Evolutionary conservation across 768 basidiomycete species (phyloP).

Genomic region (Podaxis mareebaensis): DNA sequence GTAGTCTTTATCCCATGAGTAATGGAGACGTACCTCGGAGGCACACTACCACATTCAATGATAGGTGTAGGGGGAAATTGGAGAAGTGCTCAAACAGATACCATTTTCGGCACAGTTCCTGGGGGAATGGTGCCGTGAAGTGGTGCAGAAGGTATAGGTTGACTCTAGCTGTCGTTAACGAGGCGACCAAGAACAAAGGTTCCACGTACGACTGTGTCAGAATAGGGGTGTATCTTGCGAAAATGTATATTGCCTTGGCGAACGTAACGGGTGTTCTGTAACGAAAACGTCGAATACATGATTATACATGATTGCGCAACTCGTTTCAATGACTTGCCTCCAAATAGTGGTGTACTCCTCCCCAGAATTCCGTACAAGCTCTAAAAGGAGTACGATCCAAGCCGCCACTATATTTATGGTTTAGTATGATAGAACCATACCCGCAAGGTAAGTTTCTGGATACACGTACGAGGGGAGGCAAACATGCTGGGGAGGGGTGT

Average conservation of each 20-base stretch:
- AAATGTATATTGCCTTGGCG: background rate
- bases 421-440: background rate
- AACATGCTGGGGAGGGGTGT: background rate
- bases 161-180: background rate
- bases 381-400: background rate
- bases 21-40: too few species aligned
- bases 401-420: background rate
- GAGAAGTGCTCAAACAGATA: too few species aligned
- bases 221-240: background rate
- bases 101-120: too few species aligned
- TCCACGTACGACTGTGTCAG: background rate
- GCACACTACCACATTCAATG: too few species aligned
- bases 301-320: background rate
- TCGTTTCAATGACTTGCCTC: background rate
- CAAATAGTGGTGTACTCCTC: background rate
- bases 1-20: too few species aligned
- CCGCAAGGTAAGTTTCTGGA: background rate
- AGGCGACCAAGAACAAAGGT: too few species aligned
- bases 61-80: too few species aligned
- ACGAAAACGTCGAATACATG: background rate
- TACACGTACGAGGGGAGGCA: background rate
- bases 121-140: too few species aligned
- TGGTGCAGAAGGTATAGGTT: background rate
- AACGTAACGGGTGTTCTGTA: background rate
- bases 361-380: background rate